Conservation (phyloP, 2,329 filamentous ascomycete species). For the Furcasterigmium sp. region DNA sequence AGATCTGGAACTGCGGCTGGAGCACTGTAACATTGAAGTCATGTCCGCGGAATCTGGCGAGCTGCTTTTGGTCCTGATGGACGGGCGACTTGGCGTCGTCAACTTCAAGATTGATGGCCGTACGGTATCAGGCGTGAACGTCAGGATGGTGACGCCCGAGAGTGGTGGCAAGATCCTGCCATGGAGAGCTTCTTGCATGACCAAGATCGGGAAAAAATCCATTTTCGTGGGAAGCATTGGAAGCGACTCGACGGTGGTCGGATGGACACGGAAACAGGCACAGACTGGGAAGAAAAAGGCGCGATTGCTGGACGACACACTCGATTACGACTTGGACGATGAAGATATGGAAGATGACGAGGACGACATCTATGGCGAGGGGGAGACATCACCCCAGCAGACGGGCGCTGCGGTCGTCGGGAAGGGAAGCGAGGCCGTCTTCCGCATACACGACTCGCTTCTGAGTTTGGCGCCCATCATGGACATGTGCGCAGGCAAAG, state of each 20-base stretch:
- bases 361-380: constrained; percentile 53
- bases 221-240: constrained; percentile 85
- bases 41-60: constrained; percentile 75
- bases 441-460: constrained; percentile 72
- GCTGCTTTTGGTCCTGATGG: constrained; percentile 73
- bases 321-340: constrained; percentile 46
- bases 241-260: constrained; percentile 73
- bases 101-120: constrained; percentile 85
- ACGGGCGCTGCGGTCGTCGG: constrained; percentile 28
- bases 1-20: constrained; percentile 70
- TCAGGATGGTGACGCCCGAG: constrained; percentile 60
- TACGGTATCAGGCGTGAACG: constrained; percentile 79
- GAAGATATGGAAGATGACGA: constrained; percentile 60
- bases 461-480: constrained; percentile 75
- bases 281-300: constrained; percentile 58
- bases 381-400: constrained; percentile 22
- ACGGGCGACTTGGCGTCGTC: constrained; percentile 69
- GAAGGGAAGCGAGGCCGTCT: constrained; percentile 61
- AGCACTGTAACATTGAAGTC: constrained; percentile 73
- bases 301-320: constrained; percentile 48
- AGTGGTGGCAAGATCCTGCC: constrained; percentile 59
- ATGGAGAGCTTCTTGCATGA: constrained; percentile 62
- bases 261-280: constrained; percentile 66
- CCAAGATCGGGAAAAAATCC: constrained; percentile 59
- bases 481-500: constrained; percentile 65